phyloP scores from a whole-genome alignment of 2,329 filamentous ascomycete genomes.

The Neospermospora avenae region DNA sequence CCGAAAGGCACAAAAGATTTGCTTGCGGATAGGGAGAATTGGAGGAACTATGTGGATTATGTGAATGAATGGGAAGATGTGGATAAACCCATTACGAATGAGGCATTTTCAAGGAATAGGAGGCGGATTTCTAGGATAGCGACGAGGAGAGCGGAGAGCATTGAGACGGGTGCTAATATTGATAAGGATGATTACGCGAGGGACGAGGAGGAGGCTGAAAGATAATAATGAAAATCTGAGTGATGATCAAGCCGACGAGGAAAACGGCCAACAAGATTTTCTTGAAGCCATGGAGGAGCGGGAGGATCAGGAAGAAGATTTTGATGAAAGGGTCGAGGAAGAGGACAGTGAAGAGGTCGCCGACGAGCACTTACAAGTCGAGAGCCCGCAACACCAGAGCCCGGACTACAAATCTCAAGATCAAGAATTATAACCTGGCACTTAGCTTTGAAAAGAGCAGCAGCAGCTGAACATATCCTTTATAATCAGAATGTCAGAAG shows the following conservation, averaged over 20 bases:
- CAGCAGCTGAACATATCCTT: no score
- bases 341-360: no score
- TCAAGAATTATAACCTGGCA: neutral
- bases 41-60: constrained; percentile 30
- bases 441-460: neutral
- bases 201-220: neutral
- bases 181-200: constrained; percentile 6
- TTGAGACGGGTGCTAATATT: constrained; percentile 1
- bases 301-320: neutral
- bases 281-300: neutral
- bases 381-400: neutral
- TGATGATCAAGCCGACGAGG: neutral
- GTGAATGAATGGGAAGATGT: constrained; percentile 34
- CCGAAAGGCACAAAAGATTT: constrained; percentile 7
- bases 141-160: constrained; percentile 5
- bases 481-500: no score
- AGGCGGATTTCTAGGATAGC: constrained; percentile 14
- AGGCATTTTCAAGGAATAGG: constrained; percentile 27
- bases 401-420: neutral
- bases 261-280: neutral
- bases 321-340: neutral
- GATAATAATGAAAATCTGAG: neutral
- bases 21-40: constrained; percentile 17
- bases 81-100: constrained; percentile 20
- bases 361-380: neutral